Evolutionary conservation across 805 yeast species (phyloP).

Genomic region (Yarrowia phangngaensis): DNA sequence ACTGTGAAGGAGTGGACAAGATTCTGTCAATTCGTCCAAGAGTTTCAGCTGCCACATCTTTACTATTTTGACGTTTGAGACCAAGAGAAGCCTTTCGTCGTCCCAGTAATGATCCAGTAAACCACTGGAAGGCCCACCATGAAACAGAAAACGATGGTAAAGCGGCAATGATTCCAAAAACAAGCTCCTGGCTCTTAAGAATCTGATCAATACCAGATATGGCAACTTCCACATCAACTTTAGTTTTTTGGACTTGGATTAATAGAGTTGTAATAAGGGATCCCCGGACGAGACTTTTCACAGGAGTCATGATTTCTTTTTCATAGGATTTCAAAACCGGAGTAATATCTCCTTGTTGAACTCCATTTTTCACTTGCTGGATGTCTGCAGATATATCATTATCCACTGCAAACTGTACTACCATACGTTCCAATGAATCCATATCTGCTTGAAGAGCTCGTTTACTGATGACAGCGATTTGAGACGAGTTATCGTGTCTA

Average conservation of each 20-base stretch:
- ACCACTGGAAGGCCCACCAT: constrained; percentile 39
- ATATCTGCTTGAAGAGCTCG: constrained; percentile 75
- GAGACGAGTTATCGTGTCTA: constrained; percentile 72
- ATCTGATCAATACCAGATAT: constrained; percentile 86
- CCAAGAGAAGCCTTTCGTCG: constrained; percentile 30
- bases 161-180: constrained; percentile 88
- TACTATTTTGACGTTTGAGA: constrained; percentile 25
- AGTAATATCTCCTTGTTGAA: constrained; percentile 73
- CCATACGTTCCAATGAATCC: constrained; percentile 82
- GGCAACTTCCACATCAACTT: constrained; percentile 91
- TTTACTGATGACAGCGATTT: constrained; percentile 73
- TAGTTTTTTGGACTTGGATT: constrained; percentile 92
- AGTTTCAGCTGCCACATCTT: constrained; percentile 42
- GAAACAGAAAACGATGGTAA: constrained; percentile 59
- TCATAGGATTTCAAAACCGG: constrained; percentile 79
- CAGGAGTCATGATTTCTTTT: constrained; percentile 63
- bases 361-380: constrained; percentile 45
- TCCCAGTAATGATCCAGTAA: constrained; percentile 28
- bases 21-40: constrained; percentile 60
- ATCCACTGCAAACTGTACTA: constrained; percentile 60
- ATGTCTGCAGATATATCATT: constrained; percentile 25
- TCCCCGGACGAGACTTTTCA: constrained; percentile 62
- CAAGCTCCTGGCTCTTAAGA: constrained; percentile 84
- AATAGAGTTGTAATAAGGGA: constrained; percentile 69
- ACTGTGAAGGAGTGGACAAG: constrained; percentile 37